These are phyloP conservation scores for Pleurotus eryngii DNA, from an alignment of 768 basidiomycete genomes.

Conservation along the genomic window DNA sequence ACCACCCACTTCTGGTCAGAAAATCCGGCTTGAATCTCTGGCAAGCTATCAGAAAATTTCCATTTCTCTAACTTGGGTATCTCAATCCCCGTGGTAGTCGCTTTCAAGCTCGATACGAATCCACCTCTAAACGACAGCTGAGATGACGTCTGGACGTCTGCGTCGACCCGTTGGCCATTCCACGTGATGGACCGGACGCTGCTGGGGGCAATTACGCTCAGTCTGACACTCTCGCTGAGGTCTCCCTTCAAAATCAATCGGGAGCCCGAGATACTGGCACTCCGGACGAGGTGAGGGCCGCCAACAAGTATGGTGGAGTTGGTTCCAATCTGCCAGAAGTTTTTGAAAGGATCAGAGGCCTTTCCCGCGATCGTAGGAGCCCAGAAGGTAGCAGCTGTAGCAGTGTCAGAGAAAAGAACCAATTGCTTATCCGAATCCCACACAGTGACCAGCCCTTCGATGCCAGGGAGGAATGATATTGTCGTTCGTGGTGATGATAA, in stretches of 20 bases:
- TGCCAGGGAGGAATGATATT: conserved; percentile 53
- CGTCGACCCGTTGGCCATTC: conserved; percentile 58
- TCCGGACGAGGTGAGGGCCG: conserved; percentile 64
- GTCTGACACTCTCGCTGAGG: conserved; percentile 50
- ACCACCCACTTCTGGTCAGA: conserved; percentile 62
- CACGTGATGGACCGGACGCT: conserved; percentile 55
- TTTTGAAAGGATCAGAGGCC: conserved; percentile 39
- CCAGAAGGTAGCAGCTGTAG: conserved; percentile 72
- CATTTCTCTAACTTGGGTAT: conserved; percentile 57
- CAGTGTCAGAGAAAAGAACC: conserved; percentile 66
- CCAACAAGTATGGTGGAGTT: conserved; percentile 66
- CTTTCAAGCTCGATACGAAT: conserved; percentile 35
- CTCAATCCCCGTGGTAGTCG: conserved; percentile 25
- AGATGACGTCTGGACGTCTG: conserved; percentile 26
- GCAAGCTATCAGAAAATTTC: conserved; percentile 74
- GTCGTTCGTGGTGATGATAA: conserved; percentile 28
- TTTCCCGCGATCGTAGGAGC: conserved; percentile 58
- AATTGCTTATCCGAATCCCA: conserved; percentile 68
- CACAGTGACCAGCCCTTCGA: conserved; percentile 55
- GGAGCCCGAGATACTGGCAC: conserved; percentile 44
- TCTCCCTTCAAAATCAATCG: conserved; percentile 66
- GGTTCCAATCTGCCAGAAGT: conserved; percentile 73
- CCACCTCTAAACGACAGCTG: conserved; percentile 36
- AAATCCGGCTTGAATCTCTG: conserved; percentile 58
- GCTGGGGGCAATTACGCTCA: conserved; percentile 64